Percentiles rank a stretch among this genome's conserved stretches.
Conservation (phyloP, 176 grass and related monocot genomes). For the Tillandsia leiboldiana region DNA sequence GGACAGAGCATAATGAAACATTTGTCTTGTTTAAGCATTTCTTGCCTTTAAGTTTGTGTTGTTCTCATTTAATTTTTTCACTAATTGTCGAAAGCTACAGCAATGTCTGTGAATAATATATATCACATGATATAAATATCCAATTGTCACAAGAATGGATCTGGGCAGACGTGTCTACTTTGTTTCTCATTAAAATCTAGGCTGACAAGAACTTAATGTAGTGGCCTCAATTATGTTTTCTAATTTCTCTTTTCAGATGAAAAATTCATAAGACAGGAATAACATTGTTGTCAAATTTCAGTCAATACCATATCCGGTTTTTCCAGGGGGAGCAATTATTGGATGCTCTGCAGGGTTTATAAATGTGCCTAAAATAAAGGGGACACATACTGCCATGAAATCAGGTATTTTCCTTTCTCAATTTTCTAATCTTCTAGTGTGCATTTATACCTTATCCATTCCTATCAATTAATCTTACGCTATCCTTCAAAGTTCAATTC, state of each 20-base stretch:
- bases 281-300: constrained; percentile 34
- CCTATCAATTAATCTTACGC: not conserved
- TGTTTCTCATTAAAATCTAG: not conserved
- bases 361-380: constrained; percentile 98
- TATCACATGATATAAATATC: not conserved
- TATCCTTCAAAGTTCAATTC: not conserved
- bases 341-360: constrained; percentile 94
- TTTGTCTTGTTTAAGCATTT: too few species aligned
- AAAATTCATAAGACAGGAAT: constrained; percentile 10
- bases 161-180: not conserved
- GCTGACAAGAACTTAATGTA: not conserved
- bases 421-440: not conserved
- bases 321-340: constrained; percentile 89
- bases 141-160: not conserved
- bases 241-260: not conserved
- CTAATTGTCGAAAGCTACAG: too few species aligned
- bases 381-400: constrained; percentile 97
- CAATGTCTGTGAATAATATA: not conserved
- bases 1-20: too few species aligned
- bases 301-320: constrained; percentile 92
- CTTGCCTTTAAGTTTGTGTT: too few species aligned
- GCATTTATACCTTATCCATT: not conserved
- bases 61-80: too few species aligned
- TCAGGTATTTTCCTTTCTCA: constrained; percentile 44
- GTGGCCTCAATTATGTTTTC: not conserved